Evolutionary conservation across 371 early-diverging fungal species (phyloP).

Genomic region (Rhizomucor pusillus): DNA sequence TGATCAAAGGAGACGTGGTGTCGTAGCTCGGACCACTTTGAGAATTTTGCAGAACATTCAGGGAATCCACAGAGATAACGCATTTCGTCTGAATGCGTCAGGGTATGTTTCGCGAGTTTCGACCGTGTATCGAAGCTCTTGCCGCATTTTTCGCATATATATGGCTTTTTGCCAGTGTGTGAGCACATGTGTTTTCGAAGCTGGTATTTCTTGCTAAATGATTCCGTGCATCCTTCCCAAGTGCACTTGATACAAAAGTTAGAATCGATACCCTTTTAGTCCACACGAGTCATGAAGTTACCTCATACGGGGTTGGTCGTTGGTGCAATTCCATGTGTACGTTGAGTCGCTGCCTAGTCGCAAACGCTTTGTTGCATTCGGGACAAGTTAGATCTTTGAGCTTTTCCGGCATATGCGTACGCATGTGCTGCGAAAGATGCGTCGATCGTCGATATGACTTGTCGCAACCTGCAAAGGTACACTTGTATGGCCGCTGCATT

Average conservation of each 20-base stretch:
- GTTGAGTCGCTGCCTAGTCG: conserved; percentile 40
- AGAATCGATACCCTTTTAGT: neutral
- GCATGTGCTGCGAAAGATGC: conserved; percentile 59
- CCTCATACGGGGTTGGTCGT: conserved; percentile 35
- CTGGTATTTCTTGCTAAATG: conserved; percentile 52
- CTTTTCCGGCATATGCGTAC: conserved; percentile 45
- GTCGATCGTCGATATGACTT: conserved; percentile 55
- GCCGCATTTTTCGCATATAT: conserved; percentile 25
- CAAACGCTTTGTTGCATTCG: conserved; percentile 34
- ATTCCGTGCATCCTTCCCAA: conserved; percentile 38
- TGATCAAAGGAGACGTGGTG: conserved; percentile 53
- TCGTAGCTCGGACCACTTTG: conserved; percentile 63
- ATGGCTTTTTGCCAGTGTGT: conserved; percentile 48
- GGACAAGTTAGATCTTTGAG: conserved; percentile 40
- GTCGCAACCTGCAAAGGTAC: conserved; percentile 50
- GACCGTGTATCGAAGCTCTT: conserved; percentile 33
- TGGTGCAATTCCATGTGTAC: conserved; percentile 47
- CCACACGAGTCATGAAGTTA: conserved; percentile 10
- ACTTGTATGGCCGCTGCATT: conserved; percentile 52
- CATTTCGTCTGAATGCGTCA: conserved; percentile 42
- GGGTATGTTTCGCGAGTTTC: conserved; percentile 46
- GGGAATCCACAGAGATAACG: conserved; percentile 54
- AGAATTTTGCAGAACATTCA: conserved; percentile 45
- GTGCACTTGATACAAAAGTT: conserved; percentile 27
- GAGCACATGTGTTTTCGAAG: conserved; percentile 51